A percentile compares a stretch with the other conserved stretches of the same genome.
Conservation (phyloP, 2,329 filamentous ascomycete species). For the Ceratocystis variospora region DNA sequence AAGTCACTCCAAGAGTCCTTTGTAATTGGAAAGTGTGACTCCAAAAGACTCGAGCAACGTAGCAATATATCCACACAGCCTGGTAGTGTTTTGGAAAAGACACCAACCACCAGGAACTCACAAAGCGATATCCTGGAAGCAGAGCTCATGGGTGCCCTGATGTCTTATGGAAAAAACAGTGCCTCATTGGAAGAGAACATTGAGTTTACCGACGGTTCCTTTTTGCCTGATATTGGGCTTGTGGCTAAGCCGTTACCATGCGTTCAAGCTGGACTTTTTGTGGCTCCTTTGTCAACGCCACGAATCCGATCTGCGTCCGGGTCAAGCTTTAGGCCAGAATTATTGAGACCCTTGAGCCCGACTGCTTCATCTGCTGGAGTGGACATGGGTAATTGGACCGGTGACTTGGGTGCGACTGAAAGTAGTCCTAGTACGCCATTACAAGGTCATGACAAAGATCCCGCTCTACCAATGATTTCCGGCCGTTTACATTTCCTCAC, state of each 20-base stretch:
- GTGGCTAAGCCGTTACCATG: neutral
- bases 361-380: neutral
- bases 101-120: neutral
- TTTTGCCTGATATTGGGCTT: neutral
- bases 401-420: neutral
- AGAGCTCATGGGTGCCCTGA: slow-evolving; percentile 7
- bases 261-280: neutral
- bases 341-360: neutral
- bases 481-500: neutral
- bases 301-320: neutral
- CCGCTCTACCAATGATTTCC: neutral
- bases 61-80: neutral
- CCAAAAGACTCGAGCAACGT: neutral
- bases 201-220: neutral
- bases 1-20: neutral
- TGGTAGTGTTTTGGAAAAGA: neutral
- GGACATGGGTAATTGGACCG: too few relatives aligned
- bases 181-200: neutral
- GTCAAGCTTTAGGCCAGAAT: neutral
- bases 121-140: slow-evolving; percentile 1
- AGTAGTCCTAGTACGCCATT: neutral
- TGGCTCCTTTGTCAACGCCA: slow-evolving; percentile 7
- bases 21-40: neutral
- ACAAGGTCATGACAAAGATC: neutral
- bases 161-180: neutral